These are phyloP conservation scores for Fusarium fujikuroi DNA, from an alignment of 2,329 filamentous ascomycete genomes.

Conservation along the genomic window DNA sequence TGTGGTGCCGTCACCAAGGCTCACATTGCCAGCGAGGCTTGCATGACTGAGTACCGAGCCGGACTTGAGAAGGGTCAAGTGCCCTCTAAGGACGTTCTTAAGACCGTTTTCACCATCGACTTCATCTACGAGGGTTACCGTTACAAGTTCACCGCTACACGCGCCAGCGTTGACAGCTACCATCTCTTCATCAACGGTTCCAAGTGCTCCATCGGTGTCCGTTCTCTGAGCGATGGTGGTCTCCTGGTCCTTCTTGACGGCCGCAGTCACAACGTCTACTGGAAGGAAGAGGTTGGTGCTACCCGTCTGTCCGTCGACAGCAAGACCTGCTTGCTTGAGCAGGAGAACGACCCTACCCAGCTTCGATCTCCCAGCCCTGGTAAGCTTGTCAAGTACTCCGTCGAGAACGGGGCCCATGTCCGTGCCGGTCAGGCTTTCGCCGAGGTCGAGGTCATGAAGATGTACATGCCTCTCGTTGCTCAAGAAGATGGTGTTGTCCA, in stretches of 20 bases:
- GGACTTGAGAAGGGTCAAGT: constrained; percentile 98
- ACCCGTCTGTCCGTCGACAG: constrained; percentile 96
- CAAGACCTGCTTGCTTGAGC: constrained; percentile 97
- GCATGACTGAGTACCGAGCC: constrained; percentile 85
- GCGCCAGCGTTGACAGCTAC: constrained; percentile 92
- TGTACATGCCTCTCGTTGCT: constrained; percentile 99
- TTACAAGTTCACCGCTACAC: constrained; percentile 98
- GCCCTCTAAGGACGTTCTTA: constrained; percentile 93
- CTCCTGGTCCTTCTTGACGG: constrained; percentile 90
- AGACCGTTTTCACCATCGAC: constrained; percentile 96
- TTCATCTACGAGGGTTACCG: constrained; percentile 98
- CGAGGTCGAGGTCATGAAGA: constrained; percentile 99
- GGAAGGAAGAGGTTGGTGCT: constrained; percentile 98
- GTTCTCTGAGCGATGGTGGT: constrained; percentile 92
- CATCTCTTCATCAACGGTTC: constrained; percentile 99
- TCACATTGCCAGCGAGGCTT: constrained; percentile 91
- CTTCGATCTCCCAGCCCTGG: constrained; percentile 93
- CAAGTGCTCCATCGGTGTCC: constrained; percentile 92
- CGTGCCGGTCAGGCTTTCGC: constrained; percentile 92
- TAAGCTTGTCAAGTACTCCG: constrained; percentile 97
- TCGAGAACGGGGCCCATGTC: constrained; percentile 95
- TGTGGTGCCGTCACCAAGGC: constrained; percentile 96
- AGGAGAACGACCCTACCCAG: constrained; percentile 98
- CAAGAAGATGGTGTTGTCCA: constrained; percentile 97
- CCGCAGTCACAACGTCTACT: constrained; percentile 98